Base-by-base conservation (phyloP, 345 rosid species). In the Boechera retrofracta region DNA sequence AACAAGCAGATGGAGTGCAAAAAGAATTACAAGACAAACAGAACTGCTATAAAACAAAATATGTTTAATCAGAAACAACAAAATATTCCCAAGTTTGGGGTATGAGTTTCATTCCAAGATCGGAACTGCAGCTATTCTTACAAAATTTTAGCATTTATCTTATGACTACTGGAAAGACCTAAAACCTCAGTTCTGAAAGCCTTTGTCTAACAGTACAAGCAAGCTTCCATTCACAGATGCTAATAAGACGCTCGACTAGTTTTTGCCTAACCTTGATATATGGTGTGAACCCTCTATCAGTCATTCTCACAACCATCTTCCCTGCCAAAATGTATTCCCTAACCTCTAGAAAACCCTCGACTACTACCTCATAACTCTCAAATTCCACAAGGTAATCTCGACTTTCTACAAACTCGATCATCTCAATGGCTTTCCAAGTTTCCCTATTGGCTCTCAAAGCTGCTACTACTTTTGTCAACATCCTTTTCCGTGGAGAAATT, bases 211-310 rank as follows among this genome's bases (percentile, higher is more conserved):
- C 90, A 45, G 78, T 79, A 80, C 78, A 81, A 51, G 95, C 92
- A 69, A 91, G 86, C 60, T 84, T 81, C 84, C 85, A 85, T 77
- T 91, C 96, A 60, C 87, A 86, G 5, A 80, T 77, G 67, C 61
- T 58, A 71, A 81, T 83, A 69, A 93, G 78, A 44, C 90, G 88
- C 64, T 89, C 88, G 4, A 91, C 83, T 56, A 93, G 83, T 83
- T 88, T 91, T 59, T 82, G 92, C 86, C 98, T 85, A 44, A 83
- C 84, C 77, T 73, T 84, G 33, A 91, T 84, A 80, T 84, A 87
- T 29, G 98, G 98, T 82, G 91, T 86, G 73, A 88, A 93, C 71
- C 92, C 92, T 73, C 73, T 91, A 49, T 80, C 87, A 10, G 97
- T 82, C 98, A 93, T 93, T 68, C 69, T 67, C 87, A 85, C 82